Evolutionary conservation across 352 stramenopile genomes (phyloP).

Genomic region (Phytophthora lateralis): DNA sequence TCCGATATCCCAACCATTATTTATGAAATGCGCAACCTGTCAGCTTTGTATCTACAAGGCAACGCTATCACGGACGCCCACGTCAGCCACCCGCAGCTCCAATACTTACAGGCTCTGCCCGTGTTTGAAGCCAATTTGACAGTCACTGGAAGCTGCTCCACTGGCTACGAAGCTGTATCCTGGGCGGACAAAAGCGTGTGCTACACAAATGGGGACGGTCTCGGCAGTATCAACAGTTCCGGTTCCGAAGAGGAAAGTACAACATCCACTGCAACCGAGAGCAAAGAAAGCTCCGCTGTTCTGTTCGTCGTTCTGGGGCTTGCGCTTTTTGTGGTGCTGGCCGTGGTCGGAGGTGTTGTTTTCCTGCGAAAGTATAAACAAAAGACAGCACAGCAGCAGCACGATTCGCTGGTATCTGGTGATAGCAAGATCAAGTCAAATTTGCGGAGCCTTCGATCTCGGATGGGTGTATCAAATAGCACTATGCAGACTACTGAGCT

Average conservation of each 20-base stretch:
- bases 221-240: constrained; percentile 46
- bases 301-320: constrained; percentile 55
- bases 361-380: constrained; percentile 65
- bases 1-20: constrained; percentile 69
- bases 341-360: constrained; percentile 57
- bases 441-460: constrained; percentile 40
- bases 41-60: constrained; percentile 50
- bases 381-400: constrained; percentile 43
- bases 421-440: constrained; percentile 55
- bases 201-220: constrained; percentile 46
- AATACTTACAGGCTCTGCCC: constrained; percentile 55
- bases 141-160: constrained; percentile 43
- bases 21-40: constrained; percentile 68
- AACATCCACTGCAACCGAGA: constrained; percentile 33
- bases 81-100: constrained; percentile 54
- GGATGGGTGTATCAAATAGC: constrained; percentile 25
- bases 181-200: constrained; percentile 62
- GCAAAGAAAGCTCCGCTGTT: constrained; percentile 26
- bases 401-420: constrained; percentile 27
- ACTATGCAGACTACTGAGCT: constrained; percentile 34
- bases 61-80: constrained; percentile 65
- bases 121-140: constrained; percentile 54
- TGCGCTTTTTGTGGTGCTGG: constrained; percentile 42
- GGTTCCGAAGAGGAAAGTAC: constrained; percentile 37
- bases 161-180: constrained; percentile 51